Conservation (phyloP, 2,329 filamentous ascomycete genomes). For the Aureobasidium sp. region DNA sequence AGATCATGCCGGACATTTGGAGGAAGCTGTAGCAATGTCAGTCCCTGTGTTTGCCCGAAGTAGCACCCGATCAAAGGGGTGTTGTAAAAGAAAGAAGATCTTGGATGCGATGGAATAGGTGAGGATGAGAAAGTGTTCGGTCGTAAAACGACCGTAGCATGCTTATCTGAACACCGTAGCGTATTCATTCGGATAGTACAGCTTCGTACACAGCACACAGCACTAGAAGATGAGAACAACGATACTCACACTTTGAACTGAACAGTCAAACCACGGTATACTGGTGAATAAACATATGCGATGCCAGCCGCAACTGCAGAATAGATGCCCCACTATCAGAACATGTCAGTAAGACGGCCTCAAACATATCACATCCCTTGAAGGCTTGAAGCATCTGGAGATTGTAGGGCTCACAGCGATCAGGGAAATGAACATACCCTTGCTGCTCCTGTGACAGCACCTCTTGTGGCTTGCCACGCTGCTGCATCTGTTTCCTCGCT, state of each 20-base stretch:
- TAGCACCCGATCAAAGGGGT: too few relatives aligned
- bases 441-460: conserved; percentile 56
- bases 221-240: too few relatives aligned
- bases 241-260: conserved; percentile 70
- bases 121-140: too few relatives aligned
- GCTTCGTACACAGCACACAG: too few relatives aligned
- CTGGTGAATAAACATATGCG: conserved; percentile 56
- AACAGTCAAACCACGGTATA: conserved; percentile 64
- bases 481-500: conserved; percentile 60
- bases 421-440: conserved; percentile 40
- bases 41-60: background rate
- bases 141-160: too few relatives aligned
- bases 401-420: background rate
- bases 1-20: conserved; percentile 79
- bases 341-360: background rate
- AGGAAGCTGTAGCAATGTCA: conserved; percentile 50
- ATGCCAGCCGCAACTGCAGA: conserved; percentile 53
- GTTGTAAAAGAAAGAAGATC: too few relatives aligned
- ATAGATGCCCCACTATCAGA: conserved; percentile 55
- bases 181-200: too few relatives aligned
- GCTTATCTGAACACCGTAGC: too few relatives aligned
- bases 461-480: conserved; percentile 61
- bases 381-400: background rate
- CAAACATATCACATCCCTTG: background rate
- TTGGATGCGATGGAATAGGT: too few relatives aligned